Conservation (phyloP, 768 basidiomycete genomes). For the Panaeolus cyanescens region DNA sequence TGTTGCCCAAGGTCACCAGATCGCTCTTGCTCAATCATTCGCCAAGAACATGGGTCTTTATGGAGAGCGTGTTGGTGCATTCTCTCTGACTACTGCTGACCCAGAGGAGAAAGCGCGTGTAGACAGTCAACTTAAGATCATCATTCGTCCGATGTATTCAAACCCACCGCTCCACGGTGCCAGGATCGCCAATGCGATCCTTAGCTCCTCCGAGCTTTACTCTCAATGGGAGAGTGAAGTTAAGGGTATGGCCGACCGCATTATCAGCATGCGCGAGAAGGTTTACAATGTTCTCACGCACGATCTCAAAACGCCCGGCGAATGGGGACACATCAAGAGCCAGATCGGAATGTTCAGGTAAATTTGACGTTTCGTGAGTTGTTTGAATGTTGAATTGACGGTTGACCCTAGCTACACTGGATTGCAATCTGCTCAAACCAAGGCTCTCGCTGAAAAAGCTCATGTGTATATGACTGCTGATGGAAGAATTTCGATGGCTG, state of each 20-base stretch:
- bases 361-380: conserved; percentile 17
- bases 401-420: conserved; percentile 73
- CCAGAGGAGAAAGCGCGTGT: conserved; percentile 83
- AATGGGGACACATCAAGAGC: conserved; percentile 93
- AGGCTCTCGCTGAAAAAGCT: conserved; percentile 81
- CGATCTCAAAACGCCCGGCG: conserved; percentile 86
- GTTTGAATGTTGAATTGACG: conserved; percentile 2
- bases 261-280: conserved; percentile 89
- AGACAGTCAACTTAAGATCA: conserved; percentile 92
- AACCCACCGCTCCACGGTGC: conserved; percentile 95
- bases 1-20: conserved; percentile 84
- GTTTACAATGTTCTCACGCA: conserved; percentile 78
- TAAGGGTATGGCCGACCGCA: conserved; percentile 93
- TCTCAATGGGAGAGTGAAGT: conserved; percentile 89
- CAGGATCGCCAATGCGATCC: conserved; percentile 81
- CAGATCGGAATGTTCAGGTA: conserved; percentile 99
- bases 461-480: conserved; percentile 95
- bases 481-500: conserved; percentile 94
- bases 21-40: conserved; percentile 92
- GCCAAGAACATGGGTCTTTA: conserved; percentile 99
- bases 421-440: conserved; percentile 75
- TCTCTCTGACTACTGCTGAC: conserved; percentile 75
- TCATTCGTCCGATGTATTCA: conserved; percentile 96
- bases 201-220: conserved; percentile 75
- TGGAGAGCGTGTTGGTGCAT: conserved; percentile 97